These are phyloP conservation scores for Botrytis aclada DNA, from an alignment of 2,329 filamentous ascomycete genomes.

Conservation along the genomic window DNA sequence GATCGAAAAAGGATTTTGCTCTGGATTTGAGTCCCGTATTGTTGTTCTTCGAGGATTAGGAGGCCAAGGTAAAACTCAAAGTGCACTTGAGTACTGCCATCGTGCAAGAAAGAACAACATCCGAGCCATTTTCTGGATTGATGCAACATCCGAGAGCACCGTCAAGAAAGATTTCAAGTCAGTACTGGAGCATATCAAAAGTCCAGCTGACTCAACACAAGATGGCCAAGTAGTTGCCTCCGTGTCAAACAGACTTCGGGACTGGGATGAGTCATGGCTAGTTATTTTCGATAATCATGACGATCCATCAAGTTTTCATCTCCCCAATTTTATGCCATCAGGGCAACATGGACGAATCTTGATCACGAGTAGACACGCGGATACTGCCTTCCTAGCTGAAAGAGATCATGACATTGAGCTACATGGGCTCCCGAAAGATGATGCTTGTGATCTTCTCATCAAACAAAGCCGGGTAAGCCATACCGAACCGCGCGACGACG, in stretches of 20 bases:
- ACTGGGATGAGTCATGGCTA: conserved; percentile 24
- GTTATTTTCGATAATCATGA: conserved; percentile 34
- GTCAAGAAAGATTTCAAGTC: conserved; percentile 23
- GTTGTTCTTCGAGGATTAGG: conserved; percentile 28
- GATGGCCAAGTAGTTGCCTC: conserved; percentile 11
- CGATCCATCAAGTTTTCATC: conserved; percentile 22
- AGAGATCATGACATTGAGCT: conserved; percentile 18
- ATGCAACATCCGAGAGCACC: conserved; percentile 24
- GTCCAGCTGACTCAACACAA: neutral
- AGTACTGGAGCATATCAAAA: conserved; percentile 21
- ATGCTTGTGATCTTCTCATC: conserved; percentile 25
- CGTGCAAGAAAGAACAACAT: conserved; percentile 19
- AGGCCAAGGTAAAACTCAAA: conserved; percentile 32
- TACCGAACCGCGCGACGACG: conserved; percentile 2
- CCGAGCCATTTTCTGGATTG: conserved; percentile 25
- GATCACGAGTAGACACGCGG: conserved; percentile 26
- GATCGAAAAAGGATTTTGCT: conserved; percentile 21
- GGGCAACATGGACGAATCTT: conserved; percentile 22
- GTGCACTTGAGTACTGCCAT: conserved; percentile 28
- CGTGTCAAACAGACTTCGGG: conserved; percentile 17
- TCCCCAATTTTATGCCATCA: conserved; percentile 23
- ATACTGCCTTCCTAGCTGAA: conserved; percentile 2
- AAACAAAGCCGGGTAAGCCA: neutral
- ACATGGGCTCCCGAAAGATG: conserved; percentile 18
- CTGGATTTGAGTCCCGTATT: conserved; percentile 13